Base-by-base conservation (phyloP, 208 protist genomes). In the Leptomonas pyrrhocoris region DNA sequence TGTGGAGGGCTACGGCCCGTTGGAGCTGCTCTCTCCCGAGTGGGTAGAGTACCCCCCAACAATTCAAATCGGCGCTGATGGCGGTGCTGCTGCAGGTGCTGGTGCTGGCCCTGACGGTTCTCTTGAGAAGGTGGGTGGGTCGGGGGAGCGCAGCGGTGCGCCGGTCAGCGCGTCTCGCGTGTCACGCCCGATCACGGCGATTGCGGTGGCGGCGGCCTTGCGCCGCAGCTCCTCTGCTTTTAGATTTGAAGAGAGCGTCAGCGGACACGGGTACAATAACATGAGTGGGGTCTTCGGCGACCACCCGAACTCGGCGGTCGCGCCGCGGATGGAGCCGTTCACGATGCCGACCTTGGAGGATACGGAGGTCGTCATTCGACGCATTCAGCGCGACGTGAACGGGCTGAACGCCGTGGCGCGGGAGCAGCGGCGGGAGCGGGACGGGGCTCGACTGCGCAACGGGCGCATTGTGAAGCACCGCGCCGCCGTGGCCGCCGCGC, bases 391-490 rank as follows among this genome's bases (percentile, higher is more conserved):
- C 46, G 87, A 95, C 45, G 82, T 95, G 28, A 65, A 90, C 6
- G 90, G 85, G 1, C 82, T 95, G 36, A 95, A 95, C 68, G 86
- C 84, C n/a, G 86, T 93, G 40, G 84, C 90, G 3, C 73, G 79
- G 71, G 83, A 95, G 77, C 87, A 93, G 73, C 57, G 80, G 38
- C 60, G 66, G 12, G 85, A 91, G 79, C 82, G 85, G 27, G 58
- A 77, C 19, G 51, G 27, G 51, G 66, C 77, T 15, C 71, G 45
- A 15, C 23, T 51, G 63, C 58, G 69, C 28, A 53, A 73, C 25
- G 65, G 56, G 38, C 40, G 59, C 42, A 55, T 61, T 12, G 75
- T 51, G 38, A 67, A 55, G 46, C 56, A 74, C 55, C 66, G 62
- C 19, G 73, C 66, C 3, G 59, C 48, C 46, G 68, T 67, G 38